Evolutionary conservation across 2,329 filamentous ascomycete species (phyloP).

Genomic region (Phialemoniopsis sp.): DNA sequence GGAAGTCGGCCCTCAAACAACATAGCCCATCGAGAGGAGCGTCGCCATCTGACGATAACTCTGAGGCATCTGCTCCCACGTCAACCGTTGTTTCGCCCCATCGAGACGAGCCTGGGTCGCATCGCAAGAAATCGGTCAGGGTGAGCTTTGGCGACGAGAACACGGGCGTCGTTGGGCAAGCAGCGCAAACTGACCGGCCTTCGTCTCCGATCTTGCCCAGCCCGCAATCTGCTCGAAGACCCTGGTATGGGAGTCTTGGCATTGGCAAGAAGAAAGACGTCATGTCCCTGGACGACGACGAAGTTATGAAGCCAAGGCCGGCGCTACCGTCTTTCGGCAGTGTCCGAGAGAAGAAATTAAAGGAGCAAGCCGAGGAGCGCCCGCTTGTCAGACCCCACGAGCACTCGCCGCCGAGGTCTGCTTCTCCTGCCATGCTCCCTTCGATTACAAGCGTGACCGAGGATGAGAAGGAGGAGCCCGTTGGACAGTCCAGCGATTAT

Average conservation of each 20-base stretch:
- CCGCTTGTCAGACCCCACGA: conserved; percentile 52
- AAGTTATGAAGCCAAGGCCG: conserved; percentile 70
- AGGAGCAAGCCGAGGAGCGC: conserved; percentile 52
- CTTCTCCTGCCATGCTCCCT: conserved; percentile 17
- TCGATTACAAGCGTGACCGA: conserved; percentile 17
- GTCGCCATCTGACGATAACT: conserved; percentile 46
- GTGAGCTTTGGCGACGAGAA: conserved; percentile 76
- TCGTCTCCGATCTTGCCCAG: conserved; percentile 30
- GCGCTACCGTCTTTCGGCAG: conserved; percentile 73
- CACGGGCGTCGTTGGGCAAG: conserved; percentile 49
- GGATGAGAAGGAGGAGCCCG: conserved; percentile 19
- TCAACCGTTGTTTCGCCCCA: conserved; percentile 17
- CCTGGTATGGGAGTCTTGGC: conserved; percentile 48
- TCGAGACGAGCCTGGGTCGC: conserved; percentile 28
- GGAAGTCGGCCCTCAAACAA: conserved; percentile 73
- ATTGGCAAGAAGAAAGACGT: conserved; percentile 47
- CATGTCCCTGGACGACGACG: conserved; percentile 50
- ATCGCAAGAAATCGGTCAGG: conserved; percentile 61
- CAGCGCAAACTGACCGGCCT: conserved; percentile 27
- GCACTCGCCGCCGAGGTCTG: conserved; percentile 16
- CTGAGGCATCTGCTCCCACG: conserved; percentile 32
- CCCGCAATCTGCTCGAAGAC: conserved; percentile 33
- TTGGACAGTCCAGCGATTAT: conserved; percentile 57
- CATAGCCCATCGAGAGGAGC: conserved; percentile 48
- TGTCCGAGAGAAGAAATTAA: conserved; percentile 59